Evolutionary conservation across 2,329 filamentous ascomycete genomes (phyloP), one percentile per base, ranked within the genome.

Genomic region (Alternaria alternata): DNA sequence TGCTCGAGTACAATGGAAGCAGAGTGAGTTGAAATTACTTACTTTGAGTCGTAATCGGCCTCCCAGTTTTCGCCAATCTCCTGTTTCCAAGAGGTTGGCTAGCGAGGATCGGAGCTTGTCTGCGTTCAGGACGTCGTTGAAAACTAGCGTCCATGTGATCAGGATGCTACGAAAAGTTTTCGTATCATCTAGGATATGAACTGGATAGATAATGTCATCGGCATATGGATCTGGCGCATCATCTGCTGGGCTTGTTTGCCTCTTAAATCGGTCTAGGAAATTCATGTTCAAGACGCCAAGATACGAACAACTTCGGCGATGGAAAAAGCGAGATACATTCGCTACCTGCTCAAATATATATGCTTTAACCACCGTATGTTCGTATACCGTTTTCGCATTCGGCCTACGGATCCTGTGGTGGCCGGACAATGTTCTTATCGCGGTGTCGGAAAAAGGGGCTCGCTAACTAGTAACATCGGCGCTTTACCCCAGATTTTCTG

Each of bases 101-200:
- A 85, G 68, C 1, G 80, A 67, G 3, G 26, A 48, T 3, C 72
- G 70, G 1, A 85, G 72, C 36, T 72, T 81, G 0, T 77, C 63
- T 0, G 77, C 61, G 53, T 85, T 81, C 4, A 85, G 74, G 0
- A 83, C 80, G 51, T 82, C 81, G 63, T 85, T 79, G 66, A 84
- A 85, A 4, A 75, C 71, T 4, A 84, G 67, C 0, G 78, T 79
- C 60, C 63, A 68, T 14, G 60, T 46, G 6, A 72, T 43, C 24
- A 68, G 26, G 2, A 72, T 65, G 30, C 41, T 49, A 5, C 63
- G 63, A 7, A 64, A 41, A 1, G 54, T 63, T 44, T 62, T 67
- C 12, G 63, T 68, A 43, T 69, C 66, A 34, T 72, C 69, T 4
- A 68, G 52, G 22, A 51, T 41, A 39, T 69, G 62, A 8, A 72